These are phyloP conservation scores for Pinus taeda DNA, from an alignment of 75 land plant species.

Conservation along the genomic window DNA sequence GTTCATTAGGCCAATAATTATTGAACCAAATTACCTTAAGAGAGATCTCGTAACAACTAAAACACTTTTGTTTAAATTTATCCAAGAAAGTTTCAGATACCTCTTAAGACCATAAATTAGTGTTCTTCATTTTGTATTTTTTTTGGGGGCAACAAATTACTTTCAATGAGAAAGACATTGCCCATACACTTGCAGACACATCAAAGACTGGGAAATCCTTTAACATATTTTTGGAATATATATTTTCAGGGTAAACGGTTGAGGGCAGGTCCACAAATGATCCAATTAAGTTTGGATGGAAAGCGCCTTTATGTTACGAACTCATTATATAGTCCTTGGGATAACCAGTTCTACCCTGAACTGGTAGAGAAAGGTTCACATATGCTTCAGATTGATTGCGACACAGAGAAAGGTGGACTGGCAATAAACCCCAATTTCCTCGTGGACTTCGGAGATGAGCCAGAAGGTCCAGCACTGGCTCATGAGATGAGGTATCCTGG, in stretches of 20 bases:
- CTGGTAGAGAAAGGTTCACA: constrained; percentile 40
- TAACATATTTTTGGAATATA: constrained; percentile 19
- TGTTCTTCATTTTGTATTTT: too few relatives aligned
- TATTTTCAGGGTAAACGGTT: constrained; percentile 29
- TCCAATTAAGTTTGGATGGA: constrained; percentile 50
- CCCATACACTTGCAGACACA: too few relatives aligned
- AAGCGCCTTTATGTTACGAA: constrained; percentile 45
- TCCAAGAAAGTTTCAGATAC: too few relatives aligned
- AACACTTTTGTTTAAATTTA: too few relatives aligned
- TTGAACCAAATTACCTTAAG: neutral
- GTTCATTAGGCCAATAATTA: too few relatives aligned
- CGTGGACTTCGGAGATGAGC: constrained; percentile 44
- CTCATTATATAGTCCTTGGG: constrained; percentile 60
- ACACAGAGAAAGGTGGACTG: constrained; percentile 37
- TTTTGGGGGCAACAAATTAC: too few relatives aligned
- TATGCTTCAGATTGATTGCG: constrained; percentile 42
- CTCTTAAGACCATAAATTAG: too few relatives aligned
- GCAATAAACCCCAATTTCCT: constrained; percentile 26
- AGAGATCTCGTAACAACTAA: too few relatives aligned
- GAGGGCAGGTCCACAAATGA: constrained; percentile 56
- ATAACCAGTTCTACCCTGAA: constrained; percentile 40
- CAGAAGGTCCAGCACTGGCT: constrained; percentile 39
- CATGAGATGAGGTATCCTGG: constrained; percentile 53
- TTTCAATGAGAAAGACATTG: too few relatives aligned
- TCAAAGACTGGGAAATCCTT: too few relatives aligned